Evolutionary conservation across 2,329 filamentous ascomycete species (phyloP), one percentile per base, ranked within the genome.

Genomic region (Erysiphe pulchra): DNA sequence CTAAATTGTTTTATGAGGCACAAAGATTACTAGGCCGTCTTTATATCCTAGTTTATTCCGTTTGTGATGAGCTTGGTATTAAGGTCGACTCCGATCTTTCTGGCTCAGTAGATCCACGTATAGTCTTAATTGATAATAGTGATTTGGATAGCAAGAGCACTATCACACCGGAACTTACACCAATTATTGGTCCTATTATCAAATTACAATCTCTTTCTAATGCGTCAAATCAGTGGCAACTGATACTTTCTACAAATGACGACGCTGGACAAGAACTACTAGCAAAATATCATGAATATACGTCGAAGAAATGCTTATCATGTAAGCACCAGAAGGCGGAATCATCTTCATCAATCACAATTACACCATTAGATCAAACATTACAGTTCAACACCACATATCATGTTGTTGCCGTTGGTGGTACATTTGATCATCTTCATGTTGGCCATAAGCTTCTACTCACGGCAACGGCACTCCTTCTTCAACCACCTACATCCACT

Each of bases 361-460:
- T 8, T 28, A 28, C 24, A 28, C 34, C 34, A 37, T 9, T 9
- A 37, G 17, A 17, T n/a, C 34, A 14, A 8, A n/a, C 34, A 5
- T 17, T 17, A 37, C 34, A 17, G 17, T 11, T 37, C 34, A n/a
- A 17, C 8, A n/a, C 6, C 34, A n/a, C 6, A 37, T 11, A 14
- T n/a, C 34, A n/a, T 8, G 34, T 17, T 16, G 34, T 37, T 37
- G 82, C 79, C 45, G 73, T 95, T 12, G 90, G 87, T 30, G 90
- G 90, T 10, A 98, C 90, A 0, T 98, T 95, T 62, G 90, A 98
- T 60, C 85, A 95, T 61, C 70, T 98, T 18, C 90, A 98, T 58
- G 77, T 82, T 4, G 90, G 90, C 6, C 90, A 98, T 65, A 98
- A 95, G 62, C 68, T 95, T n/a, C 71, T 98, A 17, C 71, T 98